Base-by-base conservation (phyloP, 805 yeast genomes). In the Metschnikowia corniflorae region DNA sequence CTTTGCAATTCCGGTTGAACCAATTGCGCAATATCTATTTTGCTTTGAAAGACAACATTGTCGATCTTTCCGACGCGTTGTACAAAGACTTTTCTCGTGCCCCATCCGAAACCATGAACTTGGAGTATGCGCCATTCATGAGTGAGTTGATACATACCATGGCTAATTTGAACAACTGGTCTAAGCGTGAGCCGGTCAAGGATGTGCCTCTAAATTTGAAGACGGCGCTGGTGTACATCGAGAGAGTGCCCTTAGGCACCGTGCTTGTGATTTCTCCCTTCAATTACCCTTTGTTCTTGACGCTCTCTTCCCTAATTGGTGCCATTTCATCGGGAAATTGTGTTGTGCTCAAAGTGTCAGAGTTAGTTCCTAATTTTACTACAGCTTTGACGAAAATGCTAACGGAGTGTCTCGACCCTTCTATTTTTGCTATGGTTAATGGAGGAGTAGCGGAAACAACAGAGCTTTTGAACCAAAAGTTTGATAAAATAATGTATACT, bases 251-350 rank as follows among this genome's bases (percentile, higher is more conserved):
- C 1, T 54, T 63, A 35, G 97, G 97, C 4, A 72, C 75, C 2
- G 82, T 82, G 3, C 70, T 88, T 41, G 68, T 91, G 33, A 78
- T 89, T 32, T 65, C 82, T 3, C 91, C 95, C 0, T 86, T 82
- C 73, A 86, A 86, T 61, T 87, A 79, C 56, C 96, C 97, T 1
- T 57, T 84, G 29, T 42, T 73, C 18, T 63, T 91, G 41, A 51
- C 85, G 0, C 41, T 87, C 8, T 66, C 73, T 21, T 87, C 96
- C 0, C 53, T 88, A 16, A 70, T 79, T 25, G 86, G 86, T 15
- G 96, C 96, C 2, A 63, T 91, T 46, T 86, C 95, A 2, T 85
- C 82, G 15, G 97, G 97, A 9, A 88, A 89, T 57, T 68, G 80
- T 12, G 91, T 85, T 18, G 77, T 84, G 15, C 63, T 81, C 49